Base-by-base conservation (phyloP, 306 rosid genomes). In the Rosa chinensis region DNA sequence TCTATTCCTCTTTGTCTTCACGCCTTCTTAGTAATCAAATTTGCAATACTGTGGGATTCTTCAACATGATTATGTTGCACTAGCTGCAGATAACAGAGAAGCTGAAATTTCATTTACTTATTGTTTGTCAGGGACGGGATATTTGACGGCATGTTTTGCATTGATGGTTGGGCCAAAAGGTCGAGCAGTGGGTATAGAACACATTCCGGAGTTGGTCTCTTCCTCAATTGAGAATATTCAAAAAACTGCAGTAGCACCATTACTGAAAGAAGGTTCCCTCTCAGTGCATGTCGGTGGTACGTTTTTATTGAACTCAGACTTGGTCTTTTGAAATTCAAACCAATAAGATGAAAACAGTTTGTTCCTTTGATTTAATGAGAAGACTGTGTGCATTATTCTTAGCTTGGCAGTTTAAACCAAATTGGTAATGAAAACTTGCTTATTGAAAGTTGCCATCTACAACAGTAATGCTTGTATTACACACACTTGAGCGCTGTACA, bases 151-250 rank as follows among this genome's bases (percentile, higher is more conserved):
- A 0, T 96, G 99, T 81, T 93, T 91, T 79, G 98, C 94, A 4
- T 32, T 89, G 84, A 96, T 96, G 98, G 96, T 93, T 55, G 98
- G 98, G 74, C 89, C 97, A 25, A 78, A 91, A 84, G 99, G 98
- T 66, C 87, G 79, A 35, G 87, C 90, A 40, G 86, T 93, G 71
- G 98, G 99, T 0, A 96, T 96, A 75, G 99, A 96, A 50, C 98
- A 96, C 79, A 96, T 96, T 89, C 94, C 98, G 45, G 98, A 96
- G 80, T 82, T 96, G 89, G 92, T 81, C 56, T 88, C 92, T 80
- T 93, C 85, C 70, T 93, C 99, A 59, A 84, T 84, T 37, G 59
- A 81, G 81, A 96, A 93, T 83, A 91, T 96, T 66, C 73, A 88
- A 48, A 91, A 90, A 78, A 90, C 96, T 86, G 92, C 92, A 4